Conservation (phyloP, 2,329 filamentous ascomycete species). For the Ceratocystis huliohia region DNA sequence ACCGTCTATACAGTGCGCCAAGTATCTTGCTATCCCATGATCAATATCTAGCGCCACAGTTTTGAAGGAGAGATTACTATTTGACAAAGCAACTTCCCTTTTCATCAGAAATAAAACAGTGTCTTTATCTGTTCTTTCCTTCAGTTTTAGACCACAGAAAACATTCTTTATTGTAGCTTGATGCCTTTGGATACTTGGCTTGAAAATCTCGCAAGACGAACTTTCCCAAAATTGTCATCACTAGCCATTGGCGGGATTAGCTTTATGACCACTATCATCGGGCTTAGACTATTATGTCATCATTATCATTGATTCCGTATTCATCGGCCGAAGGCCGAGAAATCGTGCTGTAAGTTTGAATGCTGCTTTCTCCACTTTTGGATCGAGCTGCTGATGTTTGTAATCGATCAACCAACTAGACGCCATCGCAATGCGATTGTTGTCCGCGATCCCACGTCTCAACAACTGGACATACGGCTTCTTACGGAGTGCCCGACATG, state of each 20-base stretch:
- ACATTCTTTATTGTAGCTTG: neutral
- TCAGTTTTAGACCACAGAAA: neutral
- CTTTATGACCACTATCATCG: neutral
- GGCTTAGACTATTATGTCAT: conserved; percentile 21
- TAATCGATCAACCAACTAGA: conserved; percentile 34
- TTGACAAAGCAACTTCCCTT: neutral
- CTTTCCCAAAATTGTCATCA: neutral
- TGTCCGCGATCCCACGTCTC: conserved; percentile 73
- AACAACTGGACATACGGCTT: conserved; percentile 68
- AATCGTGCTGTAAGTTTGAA: conserved; percentile 60
- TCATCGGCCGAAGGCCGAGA: conserved; percentile 59
- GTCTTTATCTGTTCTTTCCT: neutral
- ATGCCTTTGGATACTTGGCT: neutral
- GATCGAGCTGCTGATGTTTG: neutral
- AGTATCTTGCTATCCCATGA: neutral
- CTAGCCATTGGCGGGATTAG: neutral
- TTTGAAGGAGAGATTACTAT: neutral
- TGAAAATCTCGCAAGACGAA: neutral
- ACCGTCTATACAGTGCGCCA: neutral
- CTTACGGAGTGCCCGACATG: conserved; percentile 83
- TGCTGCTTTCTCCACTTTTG: neutral
- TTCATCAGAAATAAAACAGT: neutral
- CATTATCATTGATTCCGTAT: conserved; percentile 66
- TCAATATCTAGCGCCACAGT: neutral
- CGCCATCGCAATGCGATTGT: conserved; percentile 89